These are phyloP conservation scores for Trametes hirsuta DNA, from an alignment of 1,284 basidiomycete species.

Conservation along the genomic window DNA sequence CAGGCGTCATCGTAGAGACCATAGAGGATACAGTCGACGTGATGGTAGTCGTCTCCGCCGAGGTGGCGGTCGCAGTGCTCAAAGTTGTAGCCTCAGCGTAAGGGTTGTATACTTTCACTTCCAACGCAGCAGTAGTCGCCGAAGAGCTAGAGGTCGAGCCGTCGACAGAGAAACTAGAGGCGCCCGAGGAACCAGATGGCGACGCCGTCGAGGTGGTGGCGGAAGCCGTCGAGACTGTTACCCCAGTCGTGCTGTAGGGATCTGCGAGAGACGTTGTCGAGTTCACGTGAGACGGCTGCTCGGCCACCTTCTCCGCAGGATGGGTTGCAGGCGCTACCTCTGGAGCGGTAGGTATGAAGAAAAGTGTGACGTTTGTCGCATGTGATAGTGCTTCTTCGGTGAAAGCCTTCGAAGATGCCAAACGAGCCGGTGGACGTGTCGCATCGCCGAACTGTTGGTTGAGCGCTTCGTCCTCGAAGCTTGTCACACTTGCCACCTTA, in stretches of 20 bases:
- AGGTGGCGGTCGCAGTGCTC: not conserved
- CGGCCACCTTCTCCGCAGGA: not conserved
- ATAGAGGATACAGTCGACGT: constrained; percentile 6
- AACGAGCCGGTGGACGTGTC: constrained; percentile 23
- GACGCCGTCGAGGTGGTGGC: constrained; percentile 15
- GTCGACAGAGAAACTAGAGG: constrained; percentile 1
- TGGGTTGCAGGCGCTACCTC: constrained; percentile 29
- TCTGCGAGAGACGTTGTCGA: not conserved
- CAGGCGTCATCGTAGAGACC: constrained; percentile 38
- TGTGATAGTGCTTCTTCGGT: constrained; percentile 16
- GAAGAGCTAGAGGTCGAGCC: constrained; percentile 25
- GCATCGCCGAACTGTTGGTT: constrained; percentile 28
- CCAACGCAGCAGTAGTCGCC: constrained; percentile 15
- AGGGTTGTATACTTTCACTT: constrained; percentile 21
- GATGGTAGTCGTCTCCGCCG: constrained; percentile 1
- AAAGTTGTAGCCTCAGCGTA: constrained; percentile 6
- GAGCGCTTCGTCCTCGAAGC: constrained; percentile 20
- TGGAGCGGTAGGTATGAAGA: constrained; percentile 45
- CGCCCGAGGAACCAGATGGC: constrained; percentile 10
- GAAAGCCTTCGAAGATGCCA: constrained; percentile 20
- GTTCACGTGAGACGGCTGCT: not conserved
- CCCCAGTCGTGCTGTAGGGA: not conserved
- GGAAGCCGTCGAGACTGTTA: constrained; percentile 25
- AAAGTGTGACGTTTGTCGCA: constrained; percentile 48
- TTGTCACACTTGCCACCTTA: constrained; percentile 27